Percentiles rank a stretch among this genome's conserved stretches.
phyloP scores from a whole-genome alignment of 495 filamentous ascomycete genomes.

The Talaromyces ruber region DNA sequence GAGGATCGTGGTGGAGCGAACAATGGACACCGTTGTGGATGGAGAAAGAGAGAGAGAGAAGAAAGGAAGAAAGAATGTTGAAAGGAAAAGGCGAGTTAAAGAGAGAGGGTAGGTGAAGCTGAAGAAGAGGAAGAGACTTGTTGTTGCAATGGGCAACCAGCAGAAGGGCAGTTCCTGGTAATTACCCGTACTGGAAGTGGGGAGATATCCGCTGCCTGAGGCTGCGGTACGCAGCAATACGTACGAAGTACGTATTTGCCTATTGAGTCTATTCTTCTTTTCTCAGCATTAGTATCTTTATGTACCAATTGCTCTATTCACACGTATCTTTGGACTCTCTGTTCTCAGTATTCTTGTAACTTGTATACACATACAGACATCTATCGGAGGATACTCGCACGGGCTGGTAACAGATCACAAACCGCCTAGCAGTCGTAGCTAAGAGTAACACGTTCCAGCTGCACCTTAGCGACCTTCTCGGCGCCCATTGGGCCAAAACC shows the following conservation, averaged over 20 bases:
- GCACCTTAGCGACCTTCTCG: not conserved
- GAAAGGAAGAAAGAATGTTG: not conserved
- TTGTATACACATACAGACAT: not conserved
- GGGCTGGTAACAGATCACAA: not conserved
- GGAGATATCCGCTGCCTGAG: not conserved
- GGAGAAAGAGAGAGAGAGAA: not conserved
- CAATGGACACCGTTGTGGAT: not conserved
- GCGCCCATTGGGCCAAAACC: not conserved
- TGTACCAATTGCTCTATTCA: not conserved
- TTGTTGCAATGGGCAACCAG: conserved; percentile 2
- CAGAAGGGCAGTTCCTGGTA: not conserved
- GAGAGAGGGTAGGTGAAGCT: not conserved
- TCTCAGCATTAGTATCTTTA: not conserved
- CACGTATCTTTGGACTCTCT: not conserved
- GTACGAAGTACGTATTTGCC: not conserved
- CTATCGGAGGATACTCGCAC: not conserved
- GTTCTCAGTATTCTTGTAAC: not conserved
- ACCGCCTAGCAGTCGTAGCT: not conserved
- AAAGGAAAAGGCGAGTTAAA: not conserved
- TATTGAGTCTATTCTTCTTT: not conserved
- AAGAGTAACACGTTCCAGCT: not conserved
- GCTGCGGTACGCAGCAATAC: too few relatives aligned
- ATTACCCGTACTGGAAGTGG: not conserved
- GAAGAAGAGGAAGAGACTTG: conserved; percentile 1
- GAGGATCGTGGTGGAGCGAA: not conserved